Evolutionary conservation across 2,329 filamentous ascomycete species (phyloP).

Genomic region (Parasarocladium wereldwijsianum): DNA sequence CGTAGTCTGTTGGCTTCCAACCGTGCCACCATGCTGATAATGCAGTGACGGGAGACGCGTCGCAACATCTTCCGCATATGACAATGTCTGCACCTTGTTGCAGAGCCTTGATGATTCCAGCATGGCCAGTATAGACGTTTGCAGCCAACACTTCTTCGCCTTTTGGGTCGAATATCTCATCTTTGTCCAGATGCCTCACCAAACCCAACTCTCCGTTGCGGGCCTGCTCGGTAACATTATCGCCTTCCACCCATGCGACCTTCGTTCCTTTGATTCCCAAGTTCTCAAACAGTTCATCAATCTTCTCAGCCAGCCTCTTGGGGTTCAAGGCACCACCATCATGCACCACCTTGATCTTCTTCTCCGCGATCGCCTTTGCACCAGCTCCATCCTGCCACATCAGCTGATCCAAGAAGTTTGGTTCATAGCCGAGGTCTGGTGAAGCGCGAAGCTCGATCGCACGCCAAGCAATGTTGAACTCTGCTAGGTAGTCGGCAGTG

Average conservation of each 20-base stretch:
- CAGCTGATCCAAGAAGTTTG: constrained; percentile 24
- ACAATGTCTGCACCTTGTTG: constrained; percentile 25
- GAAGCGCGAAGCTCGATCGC: constrained; percentile 14
- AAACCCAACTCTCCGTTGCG: constrained; percentile 8
- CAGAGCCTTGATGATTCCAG: constrained; percentile 24
- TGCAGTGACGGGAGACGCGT: constrained; percentile 33
- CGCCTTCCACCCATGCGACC: constrained; percentile 19
- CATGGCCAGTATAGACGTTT: constrained; percentile 30
- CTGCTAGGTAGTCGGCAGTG: constrained; percentile 20
- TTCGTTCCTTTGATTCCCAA: constrained; percentile 11
- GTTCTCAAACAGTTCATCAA: constrained; percentile 12
- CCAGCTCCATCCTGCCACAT: constrained; percentile 16
- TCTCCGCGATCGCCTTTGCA: constrained; percentile 14
- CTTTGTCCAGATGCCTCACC: constrained; percentile 9
- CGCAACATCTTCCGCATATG: constrained; percentile 27
- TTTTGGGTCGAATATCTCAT: constrained; percentile 5
- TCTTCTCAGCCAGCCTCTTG: constrained; percentile 10
- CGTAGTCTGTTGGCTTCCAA: constrained; percentile 28
- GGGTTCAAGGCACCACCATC: constrained; percentile 21
- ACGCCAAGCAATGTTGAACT: constrained; percentile 32
- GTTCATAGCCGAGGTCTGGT: constrained; percentile 16
- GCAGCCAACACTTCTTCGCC: constrained; percentile 14
- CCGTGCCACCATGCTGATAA: constrained; percentile 37
- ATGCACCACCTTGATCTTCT: constrained; percentile 17
- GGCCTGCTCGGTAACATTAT: constrained; percentile 13